Conservation (phyloP, 2,329 filamentous ascomycete genomes). For the Ciborinia camelliae region DNA sequence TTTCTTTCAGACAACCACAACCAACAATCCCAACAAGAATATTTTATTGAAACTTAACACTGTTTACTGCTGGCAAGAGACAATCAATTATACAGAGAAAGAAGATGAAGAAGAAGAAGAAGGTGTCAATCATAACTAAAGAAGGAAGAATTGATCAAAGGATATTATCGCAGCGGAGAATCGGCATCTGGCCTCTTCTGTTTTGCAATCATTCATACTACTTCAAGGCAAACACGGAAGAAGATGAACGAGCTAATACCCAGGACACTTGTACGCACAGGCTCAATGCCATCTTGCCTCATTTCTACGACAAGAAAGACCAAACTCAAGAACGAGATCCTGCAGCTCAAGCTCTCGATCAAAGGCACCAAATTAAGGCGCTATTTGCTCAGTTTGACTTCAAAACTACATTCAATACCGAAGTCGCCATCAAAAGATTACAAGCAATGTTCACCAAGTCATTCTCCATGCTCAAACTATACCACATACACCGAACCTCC, state of each 20-base stretch:
- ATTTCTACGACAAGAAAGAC: not conserved
- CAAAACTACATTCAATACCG: not conserved
- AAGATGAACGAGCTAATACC: too few relatives aligned
- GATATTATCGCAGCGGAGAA: not conserved
- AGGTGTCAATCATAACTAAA: not conserved
- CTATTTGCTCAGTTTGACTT: not conserved
- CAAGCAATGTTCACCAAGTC: too few relatives aligned
- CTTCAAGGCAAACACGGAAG: accelerated
- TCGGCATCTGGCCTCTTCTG: not conserved
- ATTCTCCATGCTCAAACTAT: not conserved
- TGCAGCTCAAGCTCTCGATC: not conserved
- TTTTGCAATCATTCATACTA: too few relatives aligned
- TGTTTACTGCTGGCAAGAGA: not conserved
- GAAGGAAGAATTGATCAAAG: not conserved
- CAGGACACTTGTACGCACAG: too few relatives aligned
- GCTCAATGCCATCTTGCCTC: not conserved
- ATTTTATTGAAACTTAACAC: too few relatives aligned
- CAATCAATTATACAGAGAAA: not conserved
- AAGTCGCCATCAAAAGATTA: not conserved
- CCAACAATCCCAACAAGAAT: not conserved
- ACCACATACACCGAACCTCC: not conserved
- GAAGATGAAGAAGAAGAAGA: not conserved
- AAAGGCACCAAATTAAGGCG: not conserved
- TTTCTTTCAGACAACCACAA: not conserved
- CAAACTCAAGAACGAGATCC: too few relatives aligned